Base-by-base conservation (phyloP, 495 filamentous ascomycete species). In the Penicilliopsis zonata region DNA sequence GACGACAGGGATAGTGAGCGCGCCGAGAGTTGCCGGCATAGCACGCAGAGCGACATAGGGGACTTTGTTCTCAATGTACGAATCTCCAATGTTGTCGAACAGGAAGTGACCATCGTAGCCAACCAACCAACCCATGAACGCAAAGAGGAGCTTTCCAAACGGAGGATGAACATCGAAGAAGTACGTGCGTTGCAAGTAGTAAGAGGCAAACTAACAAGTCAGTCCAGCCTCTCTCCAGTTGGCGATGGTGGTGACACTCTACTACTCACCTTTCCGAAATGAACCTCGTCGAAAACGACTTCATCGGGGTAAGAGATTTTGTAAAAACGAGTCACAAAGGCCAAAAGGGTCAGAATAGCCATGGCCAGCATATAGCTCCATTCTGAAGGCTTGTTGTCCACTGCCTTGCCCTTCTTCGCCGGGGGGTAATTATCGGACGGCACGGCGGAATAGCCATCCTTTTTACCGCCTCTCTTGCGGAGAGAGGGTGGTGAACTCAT, bases 221-320 rank as follows among this genome's bases (percentile, higher is more conserved):
- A 56, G 46, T 30, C 24, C 14, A 9, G 25, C 10, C 4, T 2
- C 10, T 15, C 27, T 18, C 3, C 3, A 13, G 5, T 30, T 15
- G 13, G 28, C 32, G 33, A 24, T 15, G 35, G 20, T 33, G 14
- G 35, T 68, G 42, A 69, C n/a, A n/a, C n/a, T n/a, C n/a, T n/a
- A n/a, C n/a, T n/a, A n/a, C n/a, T n/a, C n/a, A 94, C 90, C 80
- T 99, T 99, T 62, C 90, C 90, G 58, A 99, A 99, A 59, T 99
- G 90, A 28, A 99, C 90, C 59, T 99, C 90, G 44, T 99, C 90
- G 52, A 99, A 99, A 23, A 99, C 92, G 16, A 99, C 90, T 59
- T 95, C 79, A 50, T 90, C 80, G 8, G 90, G 90, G 59, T 94
- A 86, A 37, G 69, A 80, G 51, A 99, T 93, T 34, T 83, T 86